A percentile compares a stretch with the other conserved stretches of the same genome.
These are phyloP conservation scores for Tolypocladium amazonense DNA, from an alignment of 2,329 filamentous ascomycete species.

Conservation along the genomic window DNA sequence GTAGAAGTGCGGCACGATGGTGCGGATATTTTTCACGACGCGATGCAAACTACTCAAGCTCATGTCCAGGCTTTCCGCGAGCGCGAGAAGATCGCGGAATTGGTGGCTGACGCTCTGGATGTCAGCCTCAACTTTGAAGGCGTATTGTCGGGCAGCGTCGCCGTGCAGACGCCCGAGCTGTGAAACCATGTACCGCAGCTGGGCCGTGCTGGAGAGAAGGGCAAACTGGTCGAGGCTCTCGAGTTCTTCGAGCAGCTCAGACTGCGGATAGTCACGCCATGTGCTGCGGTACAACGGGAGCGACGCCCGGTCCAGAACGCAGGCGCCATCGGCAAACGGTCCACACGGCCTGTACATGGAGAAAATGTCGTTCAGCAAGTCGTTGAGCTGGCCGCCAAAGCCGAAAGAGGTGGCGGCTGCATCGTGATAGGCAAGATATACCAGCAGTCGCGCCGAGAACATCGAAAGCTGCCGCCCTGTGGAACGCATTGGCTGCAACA, in stretches of 20 bases:
- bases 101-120: not conserved
- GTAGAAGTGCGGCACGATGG: not conserved
- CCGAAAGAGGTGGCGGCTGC: not conserved
- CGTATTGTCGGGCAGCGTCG: not conserved
- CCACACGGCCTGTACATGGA: not conserved
- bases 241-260: not conserved
- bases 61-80: not conserved
- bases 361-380: not conserved
- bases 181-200: not conserved
- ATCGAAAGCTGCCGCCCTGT: not conserved
- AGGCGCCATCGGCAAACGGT: not conserved
- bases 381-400: not conserved
- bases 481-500: not conserved
- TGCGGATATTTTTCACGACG: not conserved
- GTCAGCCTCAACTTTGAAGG: not conserved
- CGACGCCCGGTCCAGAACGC: not conserved
- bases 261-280: not conserved
- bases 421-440: not conserved
- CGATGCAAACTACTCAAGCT: not conserved
- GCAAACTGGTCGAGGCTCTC: not conserved
- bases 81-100: not conserved
- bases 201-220: not conserved
- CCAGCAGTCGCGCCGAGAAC: not conserved
- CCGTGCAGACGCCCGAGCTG: not conserved
- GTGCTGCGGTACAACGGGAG: not conserved